Conservation (phyloP, 768 basidiomycete species). For the Calvatia gigantea region DNA sequence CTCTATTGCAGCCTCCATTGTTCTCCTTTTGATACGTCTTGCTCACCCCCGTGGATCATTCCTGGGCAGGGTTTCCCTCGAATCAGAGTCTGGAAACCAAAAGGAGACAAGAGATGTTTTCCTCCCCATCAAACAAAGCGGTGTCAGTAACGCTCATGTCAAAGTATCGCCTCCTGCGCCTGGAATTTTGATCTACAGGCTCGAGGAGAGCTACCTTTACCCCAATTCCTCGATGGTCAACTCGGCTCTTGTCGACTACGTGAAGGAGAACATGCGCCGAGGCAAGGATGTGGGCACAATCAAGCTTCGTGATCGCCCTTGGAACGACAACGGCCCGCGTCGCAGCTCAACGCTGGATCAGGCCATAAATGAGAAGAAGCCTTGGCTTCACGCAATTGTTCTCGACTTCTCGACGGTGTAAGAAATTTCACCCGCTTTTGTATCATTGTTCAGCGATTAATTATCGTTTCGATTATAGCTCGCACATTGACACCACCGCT, state of each 20-base stretch:
- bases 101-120: slow-evolving; percentile 69
- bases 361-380: slow-evolving; percentile 49
- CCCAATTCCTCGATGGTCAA: slow-evolving; percentile 74
- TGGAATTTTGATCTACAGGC: slow-evolving; percentile 88
- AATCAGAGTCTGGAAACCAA: slow-evolving; percentile 30
- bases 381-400: slow-evolving; percentile 79
- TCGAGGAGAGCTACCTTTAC: slow-evolving; percentile 87
- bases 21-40: slow-evolving; percentile 78
- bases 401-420: slow-evolving; percentile 87
- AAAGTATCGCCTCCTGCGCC: slow-evolving; percentile 76
- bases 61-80: slow-evolving; percentile 79
- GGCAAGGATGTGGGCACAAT: slow-evolving; percentile 71
- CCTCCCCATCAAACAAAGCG: slow-evolving; percentile 64
- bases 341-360: slow-evolving; percentile 45
- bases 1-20: slow-evolving; percentile 76
- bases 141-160: slow-evolving; percentile 64
- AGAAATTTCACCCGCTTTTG: slow-evolving; percentile 21
- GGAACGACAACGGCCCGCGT: slow-evolving; percentile 90
- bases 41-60: slow-evolving; percentile 88
- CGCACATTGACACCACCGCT: slow-evolving; percentile 89
- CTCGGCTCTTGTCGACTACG: slow-evolving; percentile 72
- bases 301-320: slow-evolving; percentile 71
- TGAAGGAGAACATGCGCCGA: slow-evolving; percentile 72
- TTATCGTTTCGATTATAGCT: slow-evolving; percentile 34
- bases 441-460: background rate